These are phyloP conservation scores for Fragaria vesca DNA, from an alignment of 306 rosid species.

Conservation along the genomic window DNA sequence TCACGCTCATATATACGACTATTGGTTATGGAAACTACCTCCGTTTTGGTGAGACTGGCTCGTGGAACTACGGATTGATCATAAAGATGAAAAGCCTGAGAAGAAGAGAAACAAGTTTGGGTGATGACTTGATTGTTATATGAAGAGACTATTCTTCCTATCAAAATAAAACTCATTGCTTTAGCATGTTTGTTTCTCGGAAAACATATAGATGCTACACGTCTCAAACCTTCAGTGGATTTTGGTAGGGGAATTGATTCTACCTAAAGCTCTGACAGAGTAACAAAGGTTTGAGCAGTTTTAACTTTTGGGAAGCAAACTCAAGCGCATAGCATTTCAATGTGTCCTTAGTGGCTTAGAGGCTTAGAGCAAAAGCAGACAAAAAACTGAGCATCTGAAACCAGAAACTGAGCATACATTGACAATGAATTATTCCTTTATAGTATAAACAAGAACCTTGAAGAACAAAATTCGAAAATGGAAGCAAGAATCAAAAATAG, in stretches of 20 bases:
- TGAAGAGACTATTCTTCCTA: too few relatives aligned
- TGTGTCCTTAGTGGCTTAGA: background rate
- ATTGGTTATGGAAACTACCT: too few relatives aligned
- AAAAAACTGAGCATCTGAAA: background rate
- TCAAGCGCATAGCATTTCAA: background rate
- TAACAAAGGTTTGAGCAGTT: background rate
- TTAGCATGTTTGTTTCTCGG: background rate
- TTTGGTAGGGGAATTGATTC: background rate
- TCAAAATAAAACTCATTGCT: too few relatives aligned
- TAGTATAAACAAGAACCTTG: slow-evolving; percentile 2
- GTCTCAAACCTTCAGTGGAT: background rate
- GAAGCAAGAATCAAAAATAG: background rate
- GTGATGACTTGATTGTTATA: too few relatives aligned
- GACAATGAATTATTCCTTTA: slow-evolving; percentile 11
- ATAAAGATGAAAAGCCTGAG: too few relatives aligned
- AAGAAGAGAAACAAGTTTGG: too few relatives aligned
- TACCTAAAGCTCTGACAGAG: background rate
- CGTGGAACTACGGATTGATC: too few relatives aligned
- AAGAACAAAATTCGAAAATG: background rate
- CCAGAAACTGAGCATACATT: background rate
- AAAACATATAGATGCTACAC: background rate
- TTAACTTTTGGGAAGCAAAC: background rate
- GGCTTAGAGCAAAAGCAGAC: background rate
- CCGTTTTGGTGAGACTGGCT: too few relatives aligned
- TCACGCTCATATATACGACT: too few relatives aligned